A percentile compares a stretch with the other conserved stretches of the same genome.
Conservation (phyloP, 768 basidiomycete species). For the Serendipita sp. region DNA sequence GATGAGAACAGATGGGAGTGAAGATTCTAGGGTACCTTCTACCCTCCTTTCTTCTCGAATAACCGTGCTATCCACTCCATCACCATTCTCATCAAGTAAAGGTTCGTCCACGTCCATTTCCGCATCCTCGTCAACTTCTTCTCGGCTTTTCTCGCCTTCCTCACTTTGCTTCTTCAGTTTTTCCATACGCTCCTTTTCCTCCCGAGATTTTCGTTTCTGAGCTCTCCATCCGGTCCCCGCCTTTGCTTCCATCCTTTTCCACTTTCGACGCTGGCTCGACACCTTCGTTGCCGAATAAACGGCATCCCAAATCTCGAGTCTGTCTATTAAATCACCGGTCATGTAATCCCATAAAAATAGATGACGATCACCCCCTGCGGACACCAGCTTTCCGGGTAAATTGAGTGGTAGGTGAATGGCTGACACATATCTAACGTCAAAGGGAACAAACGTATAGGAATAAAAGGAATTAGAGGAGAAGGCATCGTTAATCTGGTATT, state of each 20-base stretch:
- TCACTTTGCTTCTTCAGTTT: neutral
- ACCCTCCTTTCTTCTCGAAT: too few species aligned
- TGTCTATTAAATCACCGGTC: constrained; percentile 35
- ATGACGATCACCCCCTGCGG: constrained; percentile 73
- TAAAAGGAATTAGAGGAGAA: neutral
- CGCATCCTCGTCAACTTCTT: constrained; percentile 9
- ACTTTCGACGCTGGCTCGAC: constrained; percentile 17
- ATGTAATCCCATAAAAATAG: constrained; percentile 74
- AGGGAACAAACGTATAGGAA: neutral
- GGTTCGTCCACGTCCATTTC: constrained; percentile 11
- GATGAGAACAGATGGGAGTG: too few species aligned
- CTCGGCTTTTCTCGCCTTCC: neutral
- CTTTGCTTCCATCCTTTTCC: constrained; percentile 19
- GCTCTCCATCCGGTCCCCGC: constrained; percentile 22
- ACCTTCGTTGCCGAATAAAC: constrained; percentile 27
- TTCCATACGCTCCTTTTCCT: constrained; percentile 8
- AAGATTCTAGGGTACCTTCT: too few species aligned
- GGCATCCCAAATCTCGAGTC: constrained; percentile 31
- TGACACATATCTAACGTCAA: constrained; percentile 54
- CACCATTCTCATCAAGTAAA: too few species aligned
- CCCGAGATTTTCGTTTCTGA: constrained; percentile 8
- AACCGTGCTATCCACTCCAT: too few species aligned
- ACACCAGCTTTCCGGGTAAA: constrained; percentile 39
- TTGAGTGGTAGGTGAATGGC: constrained; percentile 53
- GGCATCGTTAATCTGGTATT: neutral